Conservation (phyloP, 2,329 filamentous ascomycete species). For the Alternaria tenuissima region DNA sequence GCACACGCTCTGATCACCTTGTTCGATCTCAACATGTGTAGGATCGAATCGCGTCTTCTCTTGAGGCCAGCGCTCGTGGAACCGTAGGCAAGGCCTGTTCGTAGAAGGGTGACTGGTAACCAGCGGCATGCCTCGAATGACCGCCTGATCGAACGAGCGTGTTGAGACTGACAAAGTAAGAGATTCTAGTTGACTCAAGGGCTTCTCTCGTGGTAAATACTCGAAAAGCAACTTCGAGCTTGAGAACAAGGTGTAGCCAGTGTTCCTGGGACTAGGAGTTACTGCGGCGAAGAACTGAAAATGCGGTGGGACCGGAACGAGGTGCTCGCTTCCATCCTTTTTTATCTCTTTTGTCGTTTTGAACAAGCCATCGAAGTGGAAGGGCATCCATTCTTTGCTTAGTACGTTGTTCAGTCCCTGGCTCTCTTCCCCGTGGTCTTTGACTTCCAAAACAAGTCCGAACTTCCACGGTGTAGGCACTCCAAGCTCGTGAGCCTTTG, state of each 20-base stretch:
- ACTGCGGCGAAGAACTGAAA: conserved; percentile 63
- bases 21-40: conserved; percentile 56
- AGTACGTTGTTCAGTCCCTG: conserved; percentile 62
- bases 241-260: conserved; percentile 64
- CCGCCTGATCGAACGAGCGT: too few relatives aligned
- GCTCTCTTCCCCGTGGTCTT: conserved; percentile 62
- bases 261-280: conserved; percentile 58
- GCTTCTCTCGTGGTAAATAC: conserved; percentile 52
- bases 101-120: conserved; percentile 58
- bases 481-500: conserved; percentile 60
- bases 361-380: conserved; percentile 67
- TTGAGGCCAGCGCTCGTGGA: conserved; percentile 64
- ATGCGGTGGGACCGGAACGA: conserved; percentile 36
- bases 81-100: conserved; percentile 60
- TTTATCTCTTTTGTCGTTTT: conserved; percentile 53
- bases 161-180: conserved; percentile 53
- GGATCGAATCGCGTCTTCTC: conserved; percentile 61
- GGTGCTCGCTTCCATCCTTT: conserved; percentile 29
- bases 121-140: conserved; percentile 31
- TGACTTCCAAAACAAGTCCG: conserved; percentile 68
- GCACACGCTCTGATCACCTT: conserved; percentile 47
- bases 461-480: conserved; percentile 63
- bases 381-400: conserved; percentile 61
- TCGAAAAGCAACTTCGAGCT: conserved; percentile 61
- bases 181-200: conserved; percentile 47